These are phyloP conservation scores for Podila verticillata DNA, from an alignment of 192 early-diverging fungal species.

Conservation along the genomic window DNA sequence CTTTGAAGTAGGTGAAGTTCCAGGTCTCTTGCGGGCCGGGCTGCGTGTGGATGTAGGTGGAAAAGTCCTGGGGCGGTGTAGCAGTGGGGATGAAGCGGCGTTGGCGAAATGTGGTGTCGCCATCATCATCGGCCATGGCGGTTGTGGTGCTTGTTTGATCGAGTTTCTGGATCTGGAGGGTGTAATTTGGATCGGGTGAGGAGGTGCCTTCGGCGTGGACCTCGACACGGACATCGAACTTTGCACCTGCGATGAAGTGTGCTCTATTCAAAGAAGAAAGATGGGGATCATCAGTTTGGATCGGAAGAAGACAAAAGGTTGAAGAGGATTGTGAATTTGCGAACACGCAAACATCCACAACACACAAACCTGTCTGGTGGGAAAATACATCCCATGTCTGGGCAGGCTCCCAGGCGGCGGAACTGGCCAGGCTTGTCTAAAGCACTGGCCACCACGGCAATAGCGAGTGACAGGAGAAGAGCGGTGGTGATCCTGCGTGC, in stretches of 20 bases:
- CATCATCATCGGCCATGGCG: slow-evolving; percentile 13
- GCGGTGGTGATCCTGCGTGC: not conserved
- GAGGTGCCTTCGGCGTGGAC: slow-evolving; percentile 60
- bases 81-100: no score
- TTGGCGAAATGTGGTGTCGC: no score
- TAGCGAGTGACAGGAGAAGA: slow-evolving; percentile 1
- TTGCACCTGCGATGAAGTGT: slow-evolving; percentile 65
- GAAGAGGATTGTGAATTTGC: no score
- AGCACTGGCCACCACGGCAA: not conserved
- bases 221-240: slow-evolving; percentile 71
- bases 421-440: slow-evolving; percentile 47
- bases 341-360: not conserved
- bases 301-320: no score
- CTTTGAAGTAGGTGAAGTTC: slow-evolving; percentile 61
- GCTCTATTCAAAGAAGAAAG: slow-evolving; percentile 29
- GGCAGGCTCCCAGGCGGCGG: slow-evolving; percentile 48
- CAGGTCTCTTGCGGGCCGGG: slow-evolving; percentile 51
- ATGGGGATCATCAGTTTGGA: not conserved
- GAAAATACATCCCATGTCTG: slow-evolving; percentile 44
- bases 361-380: slow-evolving; percentile 36
- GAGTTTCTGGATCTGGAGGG: slow-evolving; percentile 58
- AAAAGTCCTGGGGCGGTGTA: slow-evolving; percentile 30
- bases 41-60: slow-evolving; percentile 47
- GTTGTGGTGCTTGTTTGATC: slow-evolving; percentile 6
- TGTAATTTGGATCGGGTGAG: slow-evolving; percentile 50